Evolutionary conservation across 2,329 filamentous ascomycete genomes (phyloP).

Genomic region (Setomelanomma holmii): DNA sequence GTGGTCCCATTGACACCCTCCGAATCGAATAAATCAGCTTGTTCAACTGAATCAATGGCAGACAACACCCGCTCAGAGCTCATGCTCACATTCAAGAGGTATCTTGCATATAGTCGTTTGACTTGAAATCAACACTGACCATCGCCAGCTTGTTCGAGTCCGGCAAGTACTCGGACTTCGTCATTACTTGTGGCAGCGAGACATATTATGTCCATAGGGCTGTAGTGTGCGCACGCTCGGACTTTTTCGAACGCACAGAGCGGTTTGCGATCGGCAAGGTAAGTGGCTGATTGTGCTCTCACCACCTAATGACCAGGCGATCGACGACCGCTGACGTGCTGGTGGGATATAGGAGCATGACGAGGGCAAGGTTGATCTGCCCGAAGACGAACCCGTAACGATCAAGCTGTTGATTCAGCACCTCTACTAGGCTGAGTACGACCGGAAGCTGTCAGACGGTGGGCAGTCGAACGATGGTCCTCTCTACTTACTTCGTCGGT

Average conservation of each 20-base stretch:
- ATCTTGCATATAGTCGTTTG: too few species aligned
- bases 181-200: conserved; percentile 16
- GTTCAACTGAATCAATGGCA: not conserved
- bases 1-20: too few species aligned
- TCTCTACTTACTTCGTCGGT: not conserved
- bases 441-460: not conserved
- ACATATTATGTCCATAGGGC: conserved; percentile 26
- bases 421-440: conserved; percentile 21
- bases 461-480: too few species aligned
- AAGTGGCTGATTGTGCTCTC: not conserved
- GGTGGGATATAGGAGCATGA: conserved; percentile 31
- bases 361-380: conserved; percentile 8
- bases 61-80: not conserved
- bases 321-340: not conserved
- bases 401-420: conserved; percentile 19
- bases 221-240: conserved; percentile 16
- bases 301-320: too few species aligned
- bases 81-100: not conserved
- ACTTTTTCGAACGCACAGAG: conserved; percentile 15
- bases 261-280: conserved; percentile 2
- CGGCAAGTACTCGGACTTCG: conserved; percentile 22
- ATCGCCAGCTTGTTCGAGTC: conserved; percentile 1
- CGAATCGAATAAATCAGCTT: not conserved
- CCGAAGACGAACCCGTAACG: conserved; percentile 15
- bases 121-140: not conserved